phyloP scores from a whole-genome alignment of 164 flowering plant genomes.

The Magnolia sinica region DNA sequence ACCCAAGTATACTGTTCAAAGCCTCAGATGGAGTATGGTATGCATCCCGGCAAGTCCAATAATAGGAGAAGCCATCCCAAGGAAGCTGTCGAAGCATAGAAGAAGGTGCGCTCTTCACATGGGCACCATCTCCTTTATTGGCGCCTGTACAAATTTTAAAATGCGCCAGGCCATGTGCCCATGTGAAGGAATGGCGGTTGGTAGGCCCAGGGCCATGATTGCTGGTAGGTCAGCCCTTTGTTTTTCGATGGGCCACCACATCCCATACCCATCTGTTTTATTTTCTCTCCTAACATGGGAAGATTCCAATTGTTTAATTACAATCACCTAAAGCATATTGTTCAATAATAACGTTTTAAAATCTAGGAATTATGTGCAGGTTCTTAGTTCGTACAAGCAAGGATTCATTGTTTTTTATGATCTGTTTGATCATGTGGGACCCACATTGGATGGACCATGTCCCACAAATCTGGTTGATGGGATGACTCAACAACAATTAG shows the following conservation, averaged over 20 bases:
- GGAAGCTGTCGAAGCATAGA: background rate
- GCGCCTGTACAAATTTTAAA: background rate
- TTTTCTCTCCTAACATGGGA: conserved; percentile 31
- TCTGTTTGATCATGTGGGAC: background rate
- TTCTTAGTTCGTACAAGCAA: background rate
- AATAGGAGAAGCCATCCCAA: conserved; percentile 4
- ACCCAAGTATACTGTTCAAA: background rate
- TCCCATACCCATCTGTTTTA: background rate
- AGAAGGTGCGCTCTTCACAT: conserved; percentile 2
- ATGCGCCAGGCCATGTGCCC: conserved; percentile 31
- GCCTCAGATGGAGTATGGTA: too few relatives aligned
- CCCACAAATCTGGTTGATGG: too few relatives aligned
- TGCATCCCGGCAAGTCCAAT: conserved; percentile 2
- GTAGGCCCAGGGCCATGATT: conserved; percentile 20
- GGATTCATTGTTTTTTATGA: background rate
- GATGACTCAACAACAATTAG: background rate
- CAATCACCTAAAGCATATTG: background rate
- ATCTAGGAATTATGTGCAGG: background rate
- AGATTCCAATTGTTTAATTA: conserved; percentile 25
- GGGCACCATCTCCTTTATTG: background rate
- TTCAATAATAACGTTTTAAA: too few relatives aligned
- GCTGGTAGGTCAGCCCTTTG: conserved; percentile 6
- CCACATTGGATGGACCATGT: too few relatives aligned
- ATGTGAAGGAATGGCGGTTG: conserved; percentile 27
- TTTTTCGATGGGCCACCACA: background rate